A percentile compares a stretch with the other conserved stretches of the same genome.
Evolutionary conservation across 2,329 filamentous ascomycete genomes (phyloP).

Genomic region (Colletotrichum trifolii): DNA sequence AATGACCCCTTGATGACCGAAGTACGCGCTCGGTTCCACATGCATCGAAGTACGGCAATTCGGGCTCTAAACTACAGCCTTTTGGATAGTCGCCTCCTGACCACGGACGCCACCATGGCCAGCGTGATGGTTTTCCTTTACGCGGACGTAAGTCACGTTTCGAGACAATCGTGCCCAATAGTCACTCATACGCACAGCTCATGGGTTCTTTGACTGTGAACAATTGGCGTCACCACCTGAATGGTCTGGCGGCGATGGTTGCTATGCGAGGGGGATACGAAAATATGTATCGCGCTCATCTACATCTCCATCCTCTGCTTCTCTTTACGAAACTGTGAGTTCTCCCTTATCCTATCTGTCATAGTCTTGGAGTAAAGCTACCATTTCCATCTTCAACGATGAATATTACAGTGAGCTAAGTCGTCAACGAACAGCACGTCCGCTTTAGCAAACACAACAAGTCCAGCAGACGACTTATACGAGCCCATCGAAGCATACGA

Average conservation of each 20-base stretch:
- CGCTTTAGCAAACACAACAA: conserved; percentile 49
- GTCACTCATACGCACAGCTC: neutral
- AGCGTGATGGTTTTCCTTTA: conserved; percentile 27
- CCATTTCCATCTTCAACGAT: conserved; percentile 10
- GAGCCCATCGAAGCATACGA: conserved; percentile 36
- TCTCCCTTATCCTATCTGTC: neutral
- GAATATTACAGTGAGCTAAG: conserved; percentile 42
- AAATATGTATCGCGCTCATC: neutral
- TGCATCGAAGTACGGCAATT: conserved; percentile 45
- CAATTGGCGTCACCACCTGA: conserved; percentile 49
- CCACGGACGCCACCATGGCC: conserved; percentile 2
- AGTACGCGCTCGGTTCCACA: conserved; percentile 43
- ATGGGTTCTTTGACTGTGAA: conserved; percentile 44
- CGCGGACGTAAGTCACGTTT: conserved; percentile 2
- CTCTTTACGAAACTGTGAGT: conserved; percentile 28
- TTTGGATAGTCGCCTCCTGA: conserved; percentile 35
- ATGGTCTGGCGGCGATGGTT: conserved; percentile 35
- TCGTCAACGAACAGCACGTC: too few species aligned
- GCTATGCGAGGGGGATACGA: conserved; percentile 31
- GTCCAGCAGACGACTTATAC: conserved; percentile 46
- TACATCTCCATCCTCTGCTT: neutral
- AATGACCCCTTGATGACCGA: conserved; percentile 33
- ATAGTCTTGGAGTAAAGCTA: neutral
- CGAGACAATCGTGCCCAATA: fast-evolving
- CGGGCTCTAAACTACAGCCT: conserved; percentile 45